Evolutionary conservation across 306 rosid genomes (phyloP), one percentile per base, ranked within the genome.

Genomic region (Carpinus viminea): DNA sequence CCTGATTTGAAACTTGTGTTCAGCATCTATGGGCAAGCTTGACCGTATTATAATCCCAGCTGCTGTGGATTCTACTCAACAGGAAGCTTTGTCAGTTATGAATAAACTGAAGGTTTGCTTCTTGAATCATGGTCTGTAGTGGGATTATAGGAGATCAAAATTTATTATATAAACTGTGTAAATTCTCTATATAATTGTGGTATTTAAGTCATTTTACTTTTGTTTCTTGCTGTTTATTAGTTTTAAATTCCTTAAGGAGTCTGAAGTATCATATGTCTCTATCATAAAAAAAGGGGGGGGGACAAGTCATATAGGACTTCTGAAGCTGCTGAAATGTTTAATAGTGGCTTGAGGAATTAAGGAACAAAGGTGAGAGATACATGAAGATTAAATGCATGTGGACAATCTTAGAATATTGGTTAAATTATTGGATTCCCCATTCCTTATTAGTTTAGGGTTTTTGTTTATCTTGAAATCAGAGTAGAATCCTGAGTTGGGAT

Each of bases 61-160:
- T 76, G 89, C 88, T 26, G 88, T 88, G 75, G 98, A 94, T 87
- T 85, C 92, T 81, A 86, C 95, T 47, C 98, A 94, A 81, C 88
- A 82, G 81, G 92, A 91, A 86, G 97, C 98, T 60, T 68, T 92
- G 78, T 86, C 88, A 48, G 77, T 87, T 85, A 73, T 94, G 82
- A 94, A 82, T 82, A 78, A 87, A 78, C 78, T 94, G 84, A 88
- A 94, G 98, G 98, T 94, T 73, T 79, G 90, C 73, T 80, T 85
- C 72, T 73, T 26, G 34, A 66, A 80, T 41, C 57, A 79, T 46
- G 17, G 16, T 65, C 60, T 66, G 79, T 55, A 54, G 73, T 50
- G 12, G 9, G 78, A 61, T 55, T 75, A 55, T n/a, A 0, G 26
- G 26, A 53, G 65, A 81, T 72, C 9, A 54, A 62, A 52, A 61